Evolutionary conservation across 495 filamentous ascomycete species (phyloP).

Genomic region (Neurospora tetrasperma): DNA sequence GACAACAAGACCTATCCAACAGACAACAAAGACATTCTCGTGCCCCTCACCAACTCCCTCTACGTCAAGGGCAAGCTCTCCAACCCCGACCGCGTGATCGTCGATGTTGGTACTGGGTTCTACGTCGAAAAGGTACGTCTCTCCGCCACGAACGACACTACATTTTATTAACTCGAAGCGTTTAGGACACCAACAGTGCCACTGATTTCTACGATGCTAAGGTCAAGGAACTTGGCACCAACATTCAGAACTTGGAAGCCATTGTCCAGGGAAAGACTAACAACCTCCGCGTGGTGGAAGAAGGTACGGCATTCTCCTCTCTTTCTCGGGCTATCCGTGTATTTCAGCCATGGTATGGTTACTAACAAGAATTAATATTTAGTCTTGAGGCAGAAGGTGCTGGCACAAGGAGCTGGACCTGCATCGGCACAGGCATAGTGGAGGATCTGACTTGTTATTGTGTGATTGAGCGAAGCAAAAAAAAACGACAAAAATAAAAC

Average conservation of each 20-base stretch:
- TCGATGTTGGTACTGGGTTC: constrained; percentile 94
- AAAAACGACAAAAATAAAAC: not conserved
- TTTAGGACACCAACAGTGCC: constrained; percentile 58
- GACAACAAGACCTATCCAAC: not conserved
- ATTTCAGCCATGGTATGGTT: not conserved
- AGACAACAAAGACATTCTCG: constrained; percentile 59
- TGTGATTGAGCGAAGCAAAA: not conserved
- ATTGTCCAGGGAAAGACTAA: constrained; percentile 77
- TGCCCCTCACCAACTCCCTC: constrained; percentile 84
- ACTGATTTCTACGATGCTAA: constrained; percentile 77
- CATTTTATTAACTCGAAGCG: constrained; percentile 1
- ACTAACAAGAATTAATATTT: not conserved
- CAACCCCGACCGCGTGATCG: constrained; percentile 69
- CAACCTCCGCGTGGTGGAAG: constrained; percentile 78
- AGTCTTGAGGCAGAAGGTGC: constrained; percentile 53
- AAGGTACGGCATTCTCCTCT: constrained; percentile 46
- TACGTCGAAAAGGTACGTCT: constrained; percentile 79
- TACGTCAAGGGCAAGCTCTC: constrained; percentile 82
- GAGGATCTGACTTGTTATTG: constrained; percentile 6
- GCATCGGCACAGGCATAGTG: constrained; percentile 6
- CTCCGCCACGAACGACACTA: not conserved
- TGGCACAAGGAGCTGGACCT: constrained; percentile 11
- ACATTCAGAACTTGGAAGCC: constrained; percentile 75
- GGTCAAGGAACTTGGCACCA: constrained; percentile 65
- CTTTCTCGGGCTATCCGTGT: not conserved